Base-by-base conservation (phyloP, 2,329 filamentous ascomycete species). In the Rutstroemia sp. region DNA sequence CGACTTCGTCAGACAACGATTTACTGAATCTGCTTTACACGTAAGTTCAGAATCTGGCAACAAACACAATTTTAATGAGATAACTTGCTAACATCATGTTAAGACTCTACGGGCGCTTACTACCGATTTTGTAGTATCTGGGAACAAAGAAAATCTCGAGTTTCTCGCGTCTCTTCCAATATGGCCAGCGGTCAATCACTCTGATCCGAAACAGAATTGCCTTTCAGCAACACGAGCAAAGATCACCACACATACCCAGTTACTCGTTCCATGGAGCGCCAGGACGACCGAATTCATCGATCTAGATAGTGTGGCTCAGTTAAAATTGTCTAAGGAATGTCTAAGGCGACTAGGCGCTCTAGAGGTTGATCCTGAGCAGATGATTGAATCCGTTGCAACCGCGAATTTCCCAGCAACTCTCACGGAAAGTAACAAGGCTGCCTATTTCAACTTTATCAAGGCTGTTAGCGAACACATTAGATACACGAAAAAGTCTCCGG, bases 191-290 rank as follows among this genome's bases (percentile, higher is more conserved):
- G 41, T 42, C 9, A 1, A 18, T 27, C 45, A 49, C 8, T 30
- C 37, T 3, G 30, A 12, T 7, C 8, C 27, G 1, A 14, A 18
- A 12, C 5, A 12, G 12, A 52, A 16, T 16, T 41, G 23, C 19
- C 60, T 45, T 37, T 60, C 47, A 37, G 54, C 55, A 61, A 63
- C 12, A 52, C 19, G 51, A 16, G 62, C 62, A 9, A 57, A 54
- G 25, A 49, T 63, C 21, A 59, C 62, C 3, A 49, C 45, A 18
- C 49, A 63, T 55, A 38, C 38, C 27, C 49, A 47, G 21, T 53
- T 68, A 45, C 37, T 65, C 12, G 61, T 64, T 34, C 62, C 64
- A 18, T 64, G 60, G 58, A 61, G 66, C 34, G 61, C 59, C 48
- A 51, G 61, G n/a, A 46, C 49, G 8, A 12, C 21, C 38, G 45